These are phyloP conservation scores for Eimeria brunetti DNA, from an alignment of 169 alveolate genomes.

Conservation along the genomic window DNA sequence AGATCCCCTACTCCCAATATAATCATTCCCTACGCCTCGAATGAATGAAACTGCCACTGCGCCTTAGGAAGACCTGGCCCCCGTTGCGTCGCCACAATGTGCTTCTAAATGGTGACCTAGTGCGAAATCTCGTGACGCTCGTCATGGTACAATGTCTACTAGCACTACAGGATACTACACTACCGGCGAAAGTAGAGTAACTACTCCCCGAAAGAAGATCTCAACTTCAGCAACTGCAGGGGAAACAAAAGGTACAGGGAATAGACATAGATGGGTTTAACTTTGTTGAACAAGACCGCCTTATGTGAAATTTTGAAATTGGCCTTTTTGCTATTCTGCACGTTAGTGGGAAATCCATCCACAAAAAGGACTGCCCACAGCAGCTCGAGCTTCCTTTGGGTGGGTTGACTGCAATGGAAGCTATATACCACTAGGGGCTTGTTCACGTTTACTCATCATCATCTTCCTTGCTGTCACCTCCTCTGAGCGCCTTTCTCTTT, in stretches of 20 bases:
- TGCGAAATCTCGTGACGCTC: neutral
- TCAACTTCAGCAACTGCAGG: neutral
- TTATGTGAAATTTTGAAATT: neutral
- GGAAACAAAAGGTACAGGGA: neutral
- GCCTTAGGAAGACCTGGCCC: too few relatives aligned
- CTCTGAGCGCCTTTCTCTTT: conserved; percentile 91
- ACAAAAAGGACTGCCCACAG: neutral
- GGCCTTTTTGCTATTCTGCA: neutral
- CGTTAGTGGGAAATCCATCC: neutral
- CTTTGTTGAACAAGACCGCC: neutral
- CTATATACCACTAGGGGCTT: neutral
- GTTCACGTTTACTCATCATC: conserved; percentile 74
- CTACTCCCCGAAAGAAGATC: neutral
- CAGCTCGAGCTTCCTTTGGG: neutral
- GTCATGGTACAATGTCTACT: neutral
- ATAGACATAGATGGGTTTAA: neutral
- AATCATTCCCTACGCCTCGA: too few relatives aligned
- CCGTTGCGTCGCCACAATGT: neutral
- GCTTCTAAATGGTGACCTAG: neutral
- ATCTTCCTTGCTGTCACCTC: conserved; percentile 71
- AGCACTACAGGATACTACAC: neutral
- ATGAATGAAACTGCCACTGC: too few relatives aligned
- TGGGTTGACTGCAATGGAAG: neutral
- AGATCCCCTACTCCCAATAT: neutral
- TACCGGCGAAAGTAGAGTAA: neutral